These are phyloP conservation scores for Hysterangium stoloniferum DNA, from an alignment of 768 basidiomycete species.

Conservation along the genomic window DNA sequence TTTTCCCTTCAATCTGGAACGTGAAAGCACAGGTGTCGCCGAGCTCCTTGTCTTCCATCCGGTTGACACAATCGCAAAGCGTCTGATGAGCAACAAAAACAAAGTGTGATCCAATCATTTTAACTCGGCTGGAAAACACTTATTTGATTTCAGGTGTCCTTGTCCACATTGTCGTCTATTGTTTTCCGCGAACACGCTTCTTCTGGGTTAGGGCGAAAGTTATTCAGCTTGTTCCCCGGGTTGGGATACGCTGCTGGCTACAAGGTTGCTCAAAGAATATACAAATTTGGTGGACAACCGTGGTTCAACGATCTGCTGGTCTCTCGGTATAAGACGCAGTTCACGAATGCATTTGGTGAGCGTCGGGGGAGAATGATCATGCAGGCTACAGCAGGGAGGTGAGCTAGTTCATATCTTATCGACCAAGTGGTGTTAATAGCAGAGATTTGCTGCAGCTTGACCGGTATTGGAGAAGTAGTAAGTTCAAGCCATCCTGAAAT, in stretches of 20 bases:
- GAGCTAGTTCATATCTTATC: constrained; percentile 17
- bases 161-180: constrained; percentile 58
- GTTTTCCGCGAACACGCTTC: constrained; percentile 82
- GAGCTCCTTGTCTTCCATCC: constrained; percentile 95
- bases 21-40: constrained; percentile 60
- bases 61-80: constrained; percentile 96
- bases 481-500: constrained; percentile 9
- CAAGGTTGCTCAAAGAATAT: constrained; percentile 88
- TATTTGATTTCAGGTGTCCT: constrained; percentile 43
- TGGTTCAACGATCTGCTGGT: constrained; percentile 92
- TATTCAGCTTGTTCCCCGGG: constrained; percentile 94
- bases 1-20: constrained; percentile 5
- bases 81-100: constrained; percentile 94
- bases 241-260: constrained; percentile 98
- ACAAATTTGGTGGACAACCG: constrained; percentile 98
- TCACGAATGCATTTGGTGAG: constrained; percentile 83
- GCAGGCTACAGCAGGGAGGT: constrained; percentile 93
- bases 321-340: constrained; percentile 71
- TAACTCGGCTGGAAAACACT: background rate
- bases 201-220: constrained; percentile 56
- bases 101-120: constrained; percentile 39
- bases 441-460: constrained; percentile 32
- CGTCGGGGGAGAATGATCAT: constrained; percentile 94
- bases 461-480: constrained; percentile 92
- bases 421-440: constrained; percentile 2